Conservation (phyloP, 1,139 yeast species). For the Martiniozyma asiatica region DNA sequence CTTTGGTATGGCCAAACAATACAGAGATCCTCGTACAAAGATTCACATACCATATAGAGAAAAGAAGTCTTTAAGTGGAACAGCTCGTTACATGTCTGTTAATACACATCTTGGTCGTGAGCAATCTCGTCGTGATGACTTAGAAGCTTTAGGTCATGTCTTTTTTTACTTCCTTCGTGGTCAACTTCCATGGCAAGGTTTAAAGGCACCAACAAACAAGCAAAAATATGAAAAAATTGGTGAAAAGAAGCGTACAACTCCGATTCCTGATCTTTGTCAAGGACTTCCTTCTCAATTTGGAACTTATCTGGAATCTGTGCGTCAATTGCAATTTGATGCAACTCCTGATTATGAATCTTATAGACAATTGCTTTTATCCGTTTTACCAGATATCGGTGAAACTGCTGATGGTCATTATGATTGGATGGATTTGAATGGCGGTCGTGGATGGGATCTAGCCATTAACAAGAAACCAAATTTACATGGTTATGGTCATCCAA, state of each 20-base stretch:
- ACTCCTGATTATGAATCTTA: slow-evolving; percentile 69
- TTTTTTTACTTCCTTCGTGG: slow-evolving; percentile 90
- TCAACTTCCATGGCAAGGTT: slow-evolving; percentile 96
- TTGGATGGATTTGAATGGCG: slow-evolving; percentile 76
- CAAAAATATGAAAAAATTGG: slow-evolving; percentile 95
- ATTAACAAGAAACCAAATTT: slow-evolving; percentile 69
- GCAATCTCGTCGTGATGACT: slow-evolving; percentile 89
- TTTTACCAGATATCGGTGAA: slow-evolving; percentile 45
- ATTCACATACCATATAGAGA: slow-evolving; percentile 53
- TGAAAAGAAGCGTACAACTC: slow-evolving; percentile 61
- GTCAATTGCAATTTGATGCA: slow-evolving; percentile 64
- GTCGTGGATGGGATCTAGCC: slow-evolving; percentile 74
- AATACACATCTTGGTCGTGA: slow-evolving; percentile 96
- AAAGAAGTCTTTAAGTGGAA: slow-evolving; percentile 86
- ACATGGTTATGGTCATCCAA: slow-evolving; percentile 71
- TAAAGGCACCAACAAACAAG: slow-evolving; percentile 95
- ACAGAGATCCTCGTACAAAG: slow-evolving; percentile 48
- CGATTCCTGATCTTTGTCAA: slow-evolving; percentile 51
- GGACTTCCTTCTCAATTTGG: slow-evolving; percentile 72
- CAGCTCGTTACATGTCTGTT: slow-evolving; percentile 95
- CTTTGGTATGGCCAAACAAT: slow-evolving; percentile 60
- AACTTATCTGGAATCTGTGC: slow-evolving; percentile 59
- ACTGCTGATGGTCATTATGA: slow-evolving; percentile 60
- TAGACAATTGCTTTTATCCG: slow-evolving; percentile 50
- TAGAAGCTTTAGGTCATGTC: slow-evolving; percentile 92